Evolutionary conservation across 345 rosid genomes (phyloP).

Genomic region (Iberis pinnata): DNA sequence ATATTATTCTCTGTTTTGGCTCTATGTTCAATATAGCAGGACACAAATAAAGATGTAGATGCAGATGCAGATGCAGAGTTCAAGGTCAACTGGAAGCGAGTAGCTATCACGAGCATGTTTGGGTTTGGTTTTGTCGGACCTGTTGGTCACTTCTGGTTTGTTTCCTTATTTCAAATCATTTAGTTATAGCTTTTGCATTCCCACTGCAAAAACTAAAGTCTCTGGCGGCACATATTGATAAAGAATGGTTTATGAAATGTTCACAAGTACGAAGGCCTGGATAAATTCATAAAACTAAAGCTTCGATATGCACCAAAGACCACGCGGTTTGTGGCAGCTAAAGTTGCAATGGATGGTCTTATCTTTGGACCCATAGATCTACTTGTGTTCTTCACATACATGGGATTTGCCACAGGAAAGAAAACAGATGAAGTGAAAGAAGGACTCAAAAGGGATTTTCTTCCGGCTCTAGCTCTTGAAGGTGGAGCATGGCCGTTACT

Average conservation of each 20-base stretch:
- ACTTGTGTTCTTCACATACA: slow-evolving; percentile 73
- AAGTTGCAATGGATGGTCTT: slow-evolving; percentile 85
- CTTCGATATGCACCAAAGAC: slow-evolving; percentile 64
- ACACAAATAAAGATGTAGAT: slow-evolving; percentile 42
- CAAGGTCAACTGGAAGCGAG: slow-evolving; percentile 71
- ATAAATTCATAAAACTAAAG: slow-evolving; percentile 56
- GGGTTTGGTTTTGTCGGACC: slow-evolving; percentile 84
- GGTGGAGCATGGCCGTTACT: slow-evolving; percentile 76
- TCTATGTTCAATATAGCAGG: slow-evolving; percentile 43
- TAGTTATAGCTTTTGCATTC: slow-evolving; percentile 1
- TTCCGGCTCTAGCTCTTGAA: slow-evolving; percentile 79
- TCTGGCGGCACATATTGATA: not conserved
- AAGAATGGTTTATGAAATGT: not conserved
- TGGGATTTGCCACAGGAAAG: slow-evolving; percentile 79
- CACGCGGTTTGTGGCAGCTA: slow-evolving; percentile 57
- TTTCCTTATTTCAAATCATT: slow-evolving; percentile 18
- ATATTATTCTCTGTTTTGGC: no score
- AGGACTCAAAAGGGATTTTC: slow-evolving; percentile 82
- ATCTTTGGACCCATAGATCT: slow-evolving; percentile 85
- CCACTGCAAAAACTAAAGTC: not conserved
- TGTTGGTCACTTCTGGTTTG: slow-evolving; percentile 78
- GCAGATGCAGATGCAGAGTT: slow-evolving; percentile 38
- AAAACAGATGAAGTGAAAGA: slow-evolving; percentile 60
- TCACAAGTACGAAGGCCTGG: slow-evolving; percentile 77
- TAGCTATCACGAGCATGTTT: slow-evolving; percentile 60